A percentile compares a stretch with the other conserved stretches of the same genome.
Evolutionary conservation across 208 protist genomes (phyloP).

Genomic region (Naegleria fowleri): DNA sequence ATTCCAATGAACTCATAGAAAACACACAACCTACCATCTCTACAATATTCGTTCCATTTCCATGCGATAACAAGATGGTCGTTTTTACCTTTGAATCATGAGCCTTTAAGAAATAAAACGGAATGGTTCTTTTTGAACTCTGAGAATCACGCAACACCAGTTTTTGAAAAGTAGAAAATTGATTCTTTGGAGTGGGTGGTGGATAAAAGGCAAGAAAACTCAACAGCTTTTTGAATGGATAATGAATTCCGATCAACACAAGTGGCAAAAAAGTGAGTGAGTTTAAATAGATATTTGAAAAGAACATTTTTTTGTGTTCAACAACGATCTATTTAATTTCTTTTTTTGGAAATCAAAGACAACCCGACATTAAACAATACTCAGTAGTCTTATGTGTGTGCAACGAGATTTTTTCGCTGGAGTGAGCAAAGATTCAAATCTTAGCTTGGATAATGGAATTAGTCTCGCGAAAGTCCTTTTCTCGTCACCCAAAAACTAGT

Average conservation of each 20-base stretch:
- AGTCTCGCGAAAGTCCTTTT: no score
- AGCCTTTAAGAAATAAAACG: background rate
- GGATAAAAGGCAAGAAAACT: background rate
- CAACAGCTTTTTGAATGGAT: background rate
- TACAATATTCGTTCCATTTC: background rate
- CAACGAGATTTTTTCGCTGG: no score
- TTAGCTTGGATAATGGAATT: no score
- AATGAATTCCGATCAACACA: background rate
- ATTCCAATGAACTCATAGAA: no score
- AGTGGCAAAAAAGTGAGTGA: background rate
- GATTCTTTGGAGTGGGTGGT: background rate
- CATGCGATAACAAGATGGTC: background rate
- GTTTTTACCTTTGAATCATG: background rate
- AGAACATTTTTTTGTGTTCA: no score
- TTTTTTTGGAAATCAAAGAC: no score
- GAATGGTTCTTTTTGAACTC: background rate
- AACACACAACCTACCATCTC: background rate
- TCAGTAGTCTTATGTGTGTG: no score
- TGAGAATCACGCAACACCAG: background rate
- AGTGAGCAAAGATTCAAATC: no score
- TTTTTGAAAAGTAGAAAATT: background rate
- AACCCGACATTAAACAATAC: no score
- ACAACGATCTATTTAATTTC: no score
- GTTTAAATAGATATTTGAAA: no score
- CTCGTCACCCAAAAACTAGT: no score